These are phyloP conservation scores for Coelastrella sp. DNA, from an alignment of 139 green algal genomes.

Conservation along the genomic window DNA sequence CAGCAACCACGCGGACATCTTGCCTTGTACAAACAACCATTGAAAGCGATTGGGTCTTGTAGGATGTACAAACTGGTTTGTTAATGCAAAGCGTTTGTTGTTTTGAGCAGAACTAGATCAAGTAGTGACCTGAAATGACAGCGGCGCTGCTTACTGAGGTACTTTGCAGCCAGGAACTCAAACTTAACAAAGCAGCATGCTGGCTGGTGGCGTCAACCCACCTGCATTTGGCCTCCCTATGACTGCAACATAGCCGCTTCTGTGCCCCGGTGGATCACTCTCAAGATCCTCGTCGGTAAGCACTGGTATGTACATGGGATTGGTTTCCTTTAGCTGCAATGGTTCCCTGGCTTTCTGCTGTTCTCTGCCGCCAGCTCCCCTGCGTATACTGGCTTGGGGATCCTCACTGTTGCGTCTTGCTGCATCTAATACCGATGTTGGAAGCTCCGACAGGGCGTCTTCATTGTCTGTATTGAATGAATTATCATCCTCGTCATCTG, in stretches of 20 bases:
- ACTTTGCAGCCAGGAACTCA: too few species aligned
- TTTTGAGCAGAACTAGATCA: too few species aligned
- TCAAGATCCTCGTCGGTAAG: constrained; percentile 70
- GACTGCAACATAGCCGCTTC: constrained; percentile 87
- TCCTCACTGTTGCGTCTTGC: neutral
- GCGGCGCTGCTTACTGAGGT: too few species aligned
- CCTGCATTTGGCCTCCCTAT: constrained; percentile 90
- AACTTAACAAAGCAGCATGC: neutral
- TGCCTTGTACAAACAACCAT: too few species aligned
- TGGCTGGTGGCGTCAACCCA: neutral
- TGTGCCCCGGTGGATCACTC: constrained; percentile 69
- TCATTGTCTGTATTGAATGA: neutral
- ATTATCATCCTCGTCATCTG: neutral
- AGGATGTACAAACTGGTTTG: too few species aligned
- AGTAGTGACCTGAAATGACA: too few species aligned
- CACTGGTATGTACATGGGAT: constrained; percentile 59
- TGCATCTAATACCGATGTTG: neutral
- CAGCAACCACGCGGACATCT: too few species aligned
- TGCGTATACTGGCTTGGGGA: too few species aligned
- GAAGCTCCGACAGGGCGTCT: neutral
- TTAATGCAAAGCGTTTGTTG: too few species aligned
- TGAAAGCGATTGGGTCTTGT: too few species aligned
- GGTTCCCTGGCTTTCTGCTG: too few species aligned
- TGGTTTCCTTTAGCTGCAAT: constrained; percentile 45
- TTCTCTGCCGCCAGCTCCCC: too few species aligned